phyloP scores from a whole-genome alignment of 768 basidiomycete genomes.

The Boletellus sp. region DNA sequence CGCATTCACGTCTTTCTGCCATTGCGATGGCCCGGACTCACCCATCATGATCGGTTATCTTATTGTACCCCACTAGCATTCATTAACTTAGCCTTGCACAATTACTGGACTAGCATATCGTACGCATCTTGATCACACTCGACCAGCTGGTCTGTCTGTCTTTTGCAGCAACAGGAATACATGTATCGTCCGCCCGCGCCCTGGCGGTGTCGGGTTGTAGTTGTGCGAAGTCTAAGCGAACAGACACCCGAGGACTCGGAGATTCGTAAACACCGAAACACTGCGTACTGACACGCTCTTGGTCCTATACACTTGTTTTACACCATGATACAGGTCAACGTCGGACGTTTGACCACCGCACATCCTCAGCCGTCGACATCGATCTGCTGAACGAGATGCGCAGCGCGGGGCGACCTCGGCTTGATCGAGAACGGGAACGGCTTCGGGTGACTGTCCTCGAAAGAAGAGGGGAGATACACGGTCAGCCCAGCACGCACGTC shows the following conservation, averaged over 20 bases:
- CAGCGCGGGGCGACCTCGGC: conserved; percentile 11
- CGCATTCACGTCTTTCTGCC: conserved; percentile 7
- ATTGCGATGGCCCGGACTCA: conserved; percentile 2
- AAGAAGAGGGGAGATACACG: too few relatives aligned
- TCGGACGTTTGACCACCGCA: background rate
- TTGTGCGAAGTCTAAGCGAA: background rate
- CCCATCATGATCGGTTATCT: conserved; percentile 4
- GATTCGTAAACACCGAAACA: background rate
- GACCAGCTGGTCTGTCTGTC: conserved; percentile 19
- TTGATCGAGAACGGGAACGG: conserved; percentile 20
- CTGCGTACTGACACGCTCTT: background rate
- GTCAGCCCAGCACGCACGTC: too few relatives aligned
- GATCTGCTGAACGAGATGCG: conserved; percentile 14
- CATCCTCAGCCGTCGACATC: conserved; percentile 2
- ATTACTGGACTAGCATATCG: conserved; percentile 11
- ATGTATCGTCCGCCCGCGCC: too few relatives aligned
- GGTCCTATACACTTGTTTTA: background rate
- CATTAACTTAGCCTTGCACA: conserved; percentile 21
- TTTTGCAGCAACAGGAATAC: background rate
- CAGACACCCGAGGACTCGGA: too few relatives aligned
- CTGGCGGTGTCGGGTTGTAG: background rate
- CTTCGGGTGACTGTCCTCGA: conserved; percentile 11
- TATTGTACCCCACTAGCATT: conserved; percentile 12
- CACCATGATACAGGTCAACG: background rate
- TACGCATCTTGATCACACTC: conserved; percentile 8